A percentile compares a stretch with the other conserved stretches of the same genome.
phyloP scores from a whole-genome alignment of 2,329 filamentous ascomycete genomes.

The Ustulina deusta region DNA sequence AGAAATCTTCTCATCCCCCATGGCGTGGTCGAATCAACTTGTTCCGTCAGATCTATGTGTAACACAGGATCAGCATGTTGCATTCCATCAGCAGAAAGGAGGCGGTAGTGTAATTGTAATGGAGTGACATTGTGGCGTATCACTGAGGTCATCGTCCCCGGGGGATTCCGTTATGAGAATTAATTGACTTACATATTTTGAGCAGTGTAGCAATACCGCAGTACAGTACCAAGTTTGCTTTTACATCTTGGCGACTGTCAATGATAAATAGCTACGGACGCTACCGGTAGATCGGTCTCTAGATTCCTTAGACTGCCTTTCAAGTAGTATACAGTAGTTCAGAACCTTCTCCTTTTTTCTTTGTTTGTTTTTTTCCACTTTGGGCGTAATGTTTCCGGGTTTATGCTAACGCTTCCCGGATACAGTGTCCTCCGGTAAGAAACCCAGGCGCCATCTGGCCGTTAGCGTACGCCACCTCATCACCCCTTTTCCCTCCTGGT shows the following conservation, averaged over 20 bases:
- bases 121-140: too few relatives aligned
- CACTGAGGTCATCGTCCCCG: not conserved
- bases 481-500: not conserved
- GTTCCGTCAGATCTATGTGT: not conserved
- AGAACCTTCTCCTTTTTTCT: too few relatives aligned
- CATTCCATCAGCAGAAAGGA: not conserved
- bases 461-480: constrained; percentile 8
- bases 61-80: not conserved
- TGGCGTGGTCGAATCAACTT: constrained; percentile 17
- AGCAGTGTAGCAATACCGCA: too few relatives aligned
- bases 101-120: not conserved
- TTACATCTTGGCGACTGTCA: not conserved
- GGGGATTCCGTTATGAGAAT: too few relatives aligned
- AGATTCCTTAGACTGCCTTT: not conserved
- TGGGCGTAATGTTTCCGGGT: not conserved
- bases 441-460: not conserved
- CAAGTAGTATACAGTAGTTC: not conserved
- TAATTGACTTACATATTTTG: too few relatives aligned
- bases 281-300: too few relatives aligned
- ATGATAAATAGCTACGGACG: too few relatives aligned
- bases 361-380: not conserved
- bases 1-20: constrained; percentile 22
- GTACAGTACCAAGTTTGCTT: not conserved
- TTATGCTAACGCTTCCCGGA: constrained; percentile 5
- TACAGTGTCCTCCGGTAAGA: not conserved